Evolutionary conservation across 768 basidiomycete species (phyloP), one percentile per base, ranked within the genome.

Genomic region (Chlorophyllum brunneum): DNA sequence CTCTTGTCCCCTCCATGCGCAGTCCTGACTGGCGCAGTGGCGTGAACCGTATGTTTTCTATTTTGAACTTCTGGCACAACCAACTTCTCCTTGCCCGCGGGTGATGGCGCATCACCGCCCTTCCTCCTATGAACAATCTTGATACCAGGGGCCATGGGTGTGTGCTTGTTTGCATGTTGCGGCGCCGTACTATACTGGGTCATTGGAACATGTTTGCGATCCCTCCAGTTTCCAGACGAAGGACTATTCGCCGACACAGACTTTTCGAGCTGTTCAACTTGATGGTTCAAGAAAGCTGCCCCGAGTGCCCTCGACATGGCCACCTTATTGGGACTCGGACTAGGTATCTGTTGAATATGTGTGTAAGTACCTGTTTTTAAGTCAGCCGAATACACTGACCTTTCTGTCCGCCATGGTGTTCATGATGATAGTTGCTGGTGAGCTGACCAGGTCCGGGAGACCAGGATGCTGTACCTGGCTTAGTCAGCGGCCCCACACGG

Each of bases 251-350:
- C 57, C 33, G 74, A 70, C 16, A 90, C 85, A 0, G 83, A 75
- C 67, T 86, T 86, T 71, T 93, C 90, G 48, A 93, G 83, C 62
- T 92, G 86, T 59, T 92, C 88, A 38, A 93, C 91, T 61, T 93
- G 89, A 59, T 93, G 90, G 57, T 79, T 86, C 54, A 93, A 78
- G 64, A 92, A 92, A 2, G 91, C 91, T 24, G 90, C 89, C 16
- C 91, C 91, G 33, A 93, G 80, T 1, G 91, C 90, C 56, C 84
- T 81, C 51, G 90, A 92, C 87, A 93, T 88, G 52, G 88, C 88
- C 36, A 87, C 65, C 65, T 85, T 86, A 67, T 79, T 82, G 26
- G 72, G 63, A 29, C 65, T 65, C 20, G 65, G 59, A 45, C 69
- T 62, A 8, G 65, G 59, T 40, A 62, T 57, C 62, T 66, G 27